Base-by-base conservation (phyloP, 306 rosid genomes). In the Fragaria ananassa region DNA sequence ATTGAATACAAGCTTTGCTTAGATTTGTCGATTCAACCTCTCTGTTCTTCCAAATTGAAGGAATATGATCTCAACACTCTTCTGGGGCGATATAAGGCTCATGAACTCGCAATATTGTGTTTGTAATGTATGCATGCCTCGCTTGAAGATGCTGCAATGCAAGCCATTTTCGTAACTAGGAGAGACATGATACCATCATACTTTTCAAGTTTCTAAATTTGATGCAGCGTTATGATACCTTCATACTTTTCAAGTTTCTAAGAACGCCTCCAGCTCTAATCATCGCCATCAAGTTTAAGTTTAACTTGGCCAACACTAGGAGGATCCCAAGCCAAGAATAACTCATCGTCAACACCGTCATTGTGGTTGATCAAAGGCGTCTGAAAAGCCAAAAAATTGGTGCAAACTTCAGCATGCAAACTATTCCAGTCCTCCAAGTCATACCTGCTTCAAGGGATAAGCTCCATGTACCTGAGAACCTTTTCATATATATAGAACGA, bases 401-500 rank as follows among this genome's bases (percentile, higher is more conserved):
- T 47, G 4, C 49, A 45, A 45, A 45, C 2, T 3, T 13, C 11
- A 49, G n/a, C 54, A 45, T 10, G 50, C 17, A 11, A 46, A 46
- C 50, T 5, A 46, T 46, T 45, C 49, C 49, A 45, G 49, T 12
- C 15, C 49, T 45, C 15, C 19, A 47, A 47, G 50, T 47, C 18
- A 47, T 47, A 47, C 51, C 51, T 41, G 14, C 49, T 45, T 45
- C 49, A 45, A 45, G 15, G 11, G 4, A 45, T 45, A 45, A 45
- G 49, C 15, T 45, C 49, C 53, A 47, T 31, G 4, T 15, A 4
- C 54, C 54, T 49, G 19, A 49, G 18, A 60, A 88, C 92, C 86
- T 91, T 79, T 94, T 94, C 91, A 90, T 84, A 82, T 88, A 93
- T 63, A 94, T 90, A 80, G 97, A 91, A 66, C 98, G 97, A 57